Percentiles rank a stretch among this genome's conserved stretches.
These are phyloP conservation scores for Incumbomyces lentus DNA, from an alignment of 2,329 filamentous ascomycete genomes.

Conservation along the genomic window DNA sequence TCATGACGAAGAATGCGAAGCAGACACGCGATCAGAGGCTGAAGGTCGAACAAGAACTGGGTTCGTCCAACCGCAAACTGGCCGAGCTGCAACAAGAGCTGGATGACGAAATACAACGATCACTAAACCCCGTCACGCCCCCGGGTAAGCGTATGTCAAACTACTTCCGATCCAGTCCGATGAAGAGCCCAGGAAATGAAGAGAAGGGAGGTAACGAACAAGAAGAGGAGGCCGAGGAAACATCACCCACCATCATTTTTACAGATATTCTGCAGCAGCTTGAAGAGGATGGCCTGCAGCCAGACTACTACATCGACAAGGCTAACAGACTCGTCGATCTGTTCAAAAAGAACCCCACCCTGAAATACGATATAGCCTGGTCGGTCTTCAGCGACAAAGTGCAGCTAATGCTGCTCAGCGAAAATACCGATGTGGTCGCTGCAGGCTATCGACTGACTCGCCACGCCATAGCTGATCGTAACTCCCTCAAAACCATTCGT, in stretches of 20 bases:
- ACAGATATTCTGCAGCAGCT: slow-evolving; percentile 83
- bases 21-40: slow-evolving; percentile 78
- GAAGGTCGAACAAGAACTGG: slow-evolving; percentile 77
- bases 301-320: slow-evolving; percentile 89
- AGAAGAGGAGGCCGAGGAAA: slow-evolving; percentile 49
- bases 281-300: slow-evolving; percentile 74
- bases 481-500: slow-evolving; percentile 79
- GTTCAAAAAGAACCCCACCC: slow-evolving; percentile 83
- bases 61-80: slow-evolving; percentile 67
- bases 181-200: slow-evolving; percentile 41
- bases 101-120: slow-evolving; percentile 49
- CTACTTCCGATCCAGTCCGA: slow-evolving; percentile 46
- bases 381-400: slow-evolving; percentile 86
- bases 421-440: slow-evolving; percentile 89
- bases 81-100: slow-evolving; percentile 49
- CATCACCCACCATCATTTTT: slow-evolving; percentile 78
- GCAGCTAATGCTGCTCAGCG: slow-evolving; percentile 91
- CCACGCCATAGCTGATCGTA: slow-evolving; percentile 86
- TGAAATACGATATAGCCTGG: slow-evolving; percentile 97
- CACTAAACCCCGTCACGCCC: slow-evolving; percentile 43
- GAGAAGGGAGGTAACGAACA: slow-evolving; percentile 53
- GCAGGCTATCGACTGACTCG: slow-evolving; percentile 87
- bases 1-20: slow-evolving; percentile 91
- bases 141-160: slow-evolving; percentile 42
- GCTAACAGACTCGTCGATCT: slow-evolving; percentile 90